Base-by-base conservation (phyloP, 2,329 filamentous ascomycete genomes). In the Camptophora hylomeconis region DNA sequence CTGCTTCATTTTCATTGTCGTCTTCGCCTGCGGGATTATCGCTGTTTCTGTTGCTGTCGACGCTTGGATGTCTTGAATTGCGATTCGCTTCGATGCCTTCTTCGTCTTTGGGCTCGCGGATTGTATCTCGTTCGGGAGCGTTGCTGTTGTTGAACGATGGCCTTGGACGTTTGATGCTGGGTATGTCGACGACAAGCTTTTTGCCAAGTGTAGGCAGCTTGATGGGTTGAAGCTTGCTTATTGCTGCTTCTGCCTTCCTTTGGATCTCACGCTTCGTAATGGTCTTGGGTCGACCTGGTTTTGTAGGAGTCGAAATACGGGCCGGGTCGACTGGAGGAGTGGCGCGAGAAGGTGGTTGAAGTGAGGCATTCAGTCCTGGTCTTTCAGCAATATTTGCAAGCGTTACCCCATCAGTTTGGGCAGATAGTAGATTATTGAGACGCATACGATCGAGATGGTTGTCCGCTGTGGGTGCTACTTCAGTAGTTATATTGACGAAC, bases 241-340 rank as follows among this genome's bases (percentile, higher is more conserved):
- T 60, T 35, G 69, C 69, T 0, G 63, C 60, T 47, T 76, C 72
- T 6, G 71, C 70, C 38, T 63, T 63, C 24, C 65, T 63, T 35
- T 69, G 63, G 15, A 75, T 61, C 38, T 75, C 71, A 9, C 69
- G 58, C 16, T 69, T 58, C 5, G 69, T 68, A 5, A 75, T 68
- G 5, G 69, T 67, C 43, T 72, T 71, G 12, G 65, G 63, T 32
- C 68, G 52, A 7, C 55, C 17, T 42, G 47, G 22, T 39, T 42
- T 37, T 10, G 35, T 24, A 13, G 39, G 30, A 10, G 31, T 33
- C 21, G 28, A 31, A 7, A 25, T 29, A 10, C 30, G 32, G 4
- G 34, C 30, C 2, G 45, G 44, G 6, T 27, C 19, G 17, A 26
- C 23, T 28, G 34, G 39, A 9, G 29, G 29, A 14, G 11, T 16